Evolutionary conservation across 176 grass and related monocot species (phyloP).

Genomic region (Raddia distichophylla): DNA sequence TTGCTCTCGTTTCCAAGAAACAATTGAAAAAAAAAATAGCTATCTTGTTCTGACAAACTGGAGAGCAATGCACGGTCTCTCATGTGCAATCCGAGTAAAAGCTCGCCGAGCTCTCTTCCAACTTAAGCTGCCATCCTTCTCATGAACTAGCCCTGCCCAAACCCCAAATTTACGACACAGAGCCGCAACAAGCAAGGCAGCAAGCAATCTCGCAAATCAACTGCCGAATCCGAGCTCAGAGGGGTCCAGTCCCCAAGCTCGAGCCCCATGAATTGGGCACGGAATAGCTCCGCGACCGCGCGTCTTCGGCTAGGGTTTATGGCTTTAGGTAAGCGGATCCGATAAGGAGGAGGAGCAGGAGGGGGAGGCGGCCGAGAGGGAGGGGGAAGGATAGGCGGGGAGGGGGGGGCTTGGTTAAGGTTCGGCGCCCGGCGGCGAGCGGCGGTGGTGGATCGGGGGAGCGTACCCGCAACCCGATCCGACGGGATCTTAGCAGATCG

Average conservation of each 20-base stretch:
- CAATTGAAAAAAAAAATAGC: not conserved
- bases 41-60: not conserved
- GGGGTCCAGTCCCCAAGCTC: not conserved
- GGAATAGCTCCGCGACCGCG: constrained; percentile 14
- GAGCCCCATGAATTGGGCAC: constrained; percentile 31
- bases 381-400: not conserved
- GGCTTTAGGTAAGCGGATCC: constrained; percentile 40
- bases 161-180: constrained; percentile 17
- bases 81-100: constrained; percentile 9
- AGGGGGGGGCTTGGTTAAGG: too few relatives aligned
- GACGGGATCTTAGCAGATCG: constrained; percentile 67
- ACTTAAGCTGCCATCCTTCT: not conserved
- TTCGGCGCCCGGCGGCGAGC: constrained; percentile 53
- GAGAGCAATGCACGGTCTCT: constrained; percentile 20
- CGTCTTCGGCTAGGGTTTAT: constrained; percentile 53
- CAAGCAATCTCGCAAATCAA: constrained; percentile 9
- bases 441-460: constrained; percentile 43
- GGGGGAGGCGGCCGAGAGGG: not conserved
- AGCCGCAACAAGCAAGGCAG: constrained; percentile 14
- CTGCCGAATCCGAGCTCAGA: constrained; percentile 10
- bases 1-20: not conserved
- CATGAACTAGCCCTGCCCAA: not conserved
- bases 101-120: not conserved
- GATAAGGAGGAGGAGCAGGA: constrained; percentile 8
- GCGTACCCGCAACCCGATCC: constrained; percentile 78